These are phyloP conservation scores for Trichophaea hybrida DNA, from an alignment of 2,329 filamentous ascomycete genomes.

Conservation along the genomic window DNA sequence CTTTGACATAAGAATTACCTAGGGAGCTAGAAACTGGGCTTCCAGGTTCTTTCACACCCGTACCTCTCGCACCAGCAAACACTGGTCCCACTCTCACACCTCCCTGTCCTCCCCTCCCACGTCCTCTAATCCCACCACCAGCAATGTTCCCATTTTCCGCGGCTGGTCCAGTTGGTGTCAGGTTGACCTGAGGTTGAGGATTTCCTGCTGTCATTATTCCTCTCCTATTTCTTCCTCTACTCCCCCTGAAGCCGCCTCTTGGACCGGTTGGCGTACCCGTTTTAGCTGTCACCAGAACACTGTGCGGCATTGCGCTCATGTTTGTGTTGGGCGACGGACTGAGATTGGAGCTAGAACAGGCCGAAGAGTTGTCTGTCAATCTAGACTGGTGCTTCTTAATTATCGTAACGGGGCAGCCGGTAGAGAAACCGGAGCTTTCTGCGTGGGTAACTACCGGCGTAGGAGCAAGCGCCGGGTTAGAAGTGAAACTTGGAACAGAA, in stretches of 20 bases:
- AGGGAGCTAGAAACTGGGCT: not conserved
- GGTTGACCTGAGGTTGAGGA: slow-evolving; percentile 9
- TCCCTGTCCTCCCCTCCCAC: slow-evolving; percentile 15
- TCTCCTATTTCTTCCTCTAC: not conserved
- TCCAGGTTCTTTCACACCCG: not conserved
- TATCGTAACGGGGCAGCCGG: not conserved
- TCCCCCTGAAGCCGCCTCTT: not conserved
- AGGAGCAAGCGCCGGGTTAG: slow-evolving; percentile 1
- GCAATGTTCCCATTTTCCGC: slow-evolving; percentile 17
- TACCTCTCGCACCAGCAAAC: not conserved
- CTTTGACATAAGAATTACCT: not conserved
- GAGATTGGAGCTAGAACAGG: not conserved
- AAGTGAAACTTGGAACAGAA: slow-evolving; percentile 4
- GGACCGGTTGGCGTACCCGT: slow-evolving; percentile 20
- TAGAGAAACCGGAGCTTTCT: not conserved
- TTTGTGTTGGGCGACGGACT: not conserved
- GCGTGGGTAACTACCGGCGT: slow-evolving; percentile 17
- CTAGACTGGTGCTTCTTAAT: not conserved
- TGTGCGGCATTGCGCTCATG: slow-evolving; percentile 2
- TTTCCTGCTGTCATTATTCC: not conserved
- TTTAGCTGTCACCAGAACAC: slow-evolving; percentile 2
- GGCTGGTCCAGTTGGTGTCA: slow-evolving; percentile 21
- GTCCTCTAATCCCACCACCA: slow-evolving; percentile 19
- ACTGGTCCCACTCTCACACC: slow-evolving; percentile 11
- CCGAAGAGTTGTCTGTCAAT: not conserved